A percentile compares a stretch with the other conserved stretches of the same genome.
Evolutionary conservation across 441 rosid genomes (phyloP).

Genomic region (Populus hybrid): DNA sequence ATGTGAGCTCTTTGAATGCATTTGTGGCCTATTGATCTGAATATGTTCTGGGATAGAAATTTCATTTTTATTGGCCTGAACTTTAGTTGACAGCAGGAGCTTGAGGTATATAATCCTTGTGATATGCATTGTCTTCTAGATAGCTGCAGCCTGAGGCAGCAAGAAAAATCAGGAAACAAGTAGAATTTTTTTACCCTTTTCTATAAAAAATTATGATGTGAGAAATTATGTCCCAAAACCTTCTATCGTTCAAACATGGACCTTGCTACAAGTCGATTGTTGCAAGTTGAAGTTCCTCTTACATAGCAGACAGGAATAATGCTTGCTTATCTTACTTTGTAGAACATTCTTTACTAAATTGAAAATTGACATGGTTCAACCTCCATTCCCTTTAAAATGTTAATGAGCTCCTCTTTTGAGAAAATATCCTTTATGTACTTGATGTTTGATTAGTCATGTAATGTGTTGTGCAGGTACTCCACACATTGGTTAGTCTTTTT

Average conservation of each 20-base stretch:
- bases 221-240: background rate
- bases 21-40: background rate
- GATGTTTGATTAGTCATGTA: background rate
- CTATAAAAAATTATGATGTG: background rate
- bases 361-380: background rate
- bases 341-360: background rate
- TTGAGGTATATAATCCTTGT: background rate
- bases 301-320: background rate
- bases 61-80: background rate
- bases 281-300: background rate
- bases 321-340: background rate
- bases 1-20: background rate
- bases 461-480: slow-evolving; percentile 62
- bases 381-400: background rate
- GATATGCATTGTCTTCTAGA: background rate
- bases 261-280: background rate
- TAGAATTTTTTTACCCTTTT: too few relatives aligned
- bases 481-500: slow-evolving; percentile 81
- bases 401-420: background rate
- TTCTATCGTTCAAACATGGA: background rate
- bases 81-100: background rate
- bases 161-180: background rate
- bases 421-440: background rate
- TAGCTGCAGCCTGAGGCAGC: background rate
- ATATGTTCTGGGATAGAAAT: background rate